Conservation (phyloP, 208 protist genomes). For the Leishmania arabica region DNA sequence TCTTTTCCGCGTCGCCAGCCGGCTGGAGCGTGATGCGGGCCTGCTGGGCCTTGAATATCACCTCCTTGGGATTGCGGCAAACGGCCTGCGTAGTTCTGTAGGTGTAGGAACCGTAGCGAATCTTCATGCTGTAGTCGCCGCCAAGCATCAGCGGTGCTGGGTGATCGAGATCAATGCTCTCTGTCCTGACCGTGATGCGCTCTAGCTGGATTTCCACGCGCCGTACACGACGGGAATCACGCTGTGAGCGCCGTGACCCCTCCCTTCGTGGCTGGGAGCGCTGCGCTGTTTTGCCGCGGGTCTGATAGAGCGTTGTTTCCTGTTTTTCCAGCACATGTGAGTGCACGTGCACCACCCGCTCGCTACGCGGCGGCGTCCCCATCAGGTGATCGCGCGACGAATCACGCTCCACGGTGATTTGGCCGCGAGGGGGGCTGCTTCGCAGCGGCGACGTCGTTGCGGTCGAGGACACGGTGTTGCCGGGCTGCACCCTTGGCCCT, state of each 20-base stretch:
- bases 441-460: neutral
- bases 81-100: slow-evolving; percentile 37
- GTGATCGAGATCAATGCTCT: slow-evolving; percentile 54
- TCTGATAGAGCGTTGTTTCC: neutral
- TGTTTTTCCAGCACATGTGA: too few species aligned
- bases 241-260: neutral
- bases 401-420: slow-evolving; percentile 2
- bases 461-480: neutral
- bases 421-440: neutral
- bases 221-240: neutral
- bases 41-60: slow-evolving; percentile 46
- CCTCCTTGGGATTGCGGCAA: slow-evolving; percentile 61
- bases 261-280: neutral
- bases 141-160: slow-evolving; percentile 72
- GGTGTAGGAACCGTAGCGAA: slow-evolving; percentile 58
- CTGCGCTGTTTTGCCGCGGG: neutral
- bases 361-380: slow-evolving; percentile 8
- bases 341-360: neutral
- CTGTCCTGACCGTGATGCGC: slow-evolving; percentile 56
- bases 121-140: slow-evolving; percentile 67
- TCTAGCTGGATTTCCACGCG: slow-evolving; percentile 63
- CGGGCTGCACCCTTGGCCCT: too few species aligned
- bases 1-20: slow-evolving; percentile 35
- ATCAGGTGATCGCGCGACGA: slow-evolving; percentile 20
- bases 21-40: slow-evolving; percentile 36